Evolutionary conservation across 495 filamentous ascomycete species (phyloP), one percentile per base, ranked within the genome.

Genomic region (Parathielavia appendiculata): DNA sequence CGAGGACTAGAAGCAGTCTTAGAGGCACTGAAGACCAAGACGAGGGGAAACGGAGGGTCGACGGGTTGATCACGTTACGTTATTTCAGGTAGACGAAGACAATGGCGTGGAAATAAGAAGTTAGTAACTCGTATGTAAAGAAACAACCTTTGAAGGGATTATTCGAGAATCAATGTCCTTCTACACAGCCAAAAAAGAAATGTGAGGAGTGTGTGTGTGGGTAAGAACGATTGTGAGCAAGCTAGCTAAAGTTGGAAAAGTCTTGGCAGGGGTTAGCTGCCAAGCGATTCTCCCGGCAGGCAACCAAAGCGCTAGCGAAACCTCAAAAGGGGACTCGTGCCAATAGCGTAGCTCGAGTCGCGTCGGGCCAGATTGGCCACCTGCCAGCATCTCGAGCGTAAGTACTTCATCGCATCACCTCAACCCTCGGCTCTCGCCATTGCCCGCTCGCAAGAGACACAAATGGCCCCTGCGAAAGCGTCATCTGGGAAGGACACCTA

Each of bases 401-500:
- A 11, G 30, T 7, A 6, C 45, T 30, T 40, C 39, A 19, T 26
- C 48, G 19, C 22, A n/a, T 20, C 40, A 10, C 40, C 36, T 26
- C 19, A 36, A 52, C 20, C 49, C 4, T 34, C 17, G 38, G 7
- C 30, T 32, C 39, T 22, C 19, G 14, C 47, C 19, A 58, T 58
- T 58, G 5, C 46, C 41, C 19, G 11, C 47, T 26, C 36, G 38
- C 11, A 19, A 35, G 16, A 36, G 1, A 55, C 53, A 58, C 58
- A 56, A n/a, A 69, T 65, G 63, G 60, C 63, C 32, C 63, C 59
- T 17, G 38, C 61, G 16, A 68, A 68, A 39, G 52, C 65, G 22
- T 41, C 61, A 0, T 34, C 64, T 53, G 53, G 62, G 7, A 71
- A 78, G 64, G 76, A 91, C 83, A 92, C 95, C 73, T 98, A 96